Evolutionary conservation across 2,329 filamentous ascomycete genomes (phyloP).

Genomic region (Eurotiales sp.): DNA sequence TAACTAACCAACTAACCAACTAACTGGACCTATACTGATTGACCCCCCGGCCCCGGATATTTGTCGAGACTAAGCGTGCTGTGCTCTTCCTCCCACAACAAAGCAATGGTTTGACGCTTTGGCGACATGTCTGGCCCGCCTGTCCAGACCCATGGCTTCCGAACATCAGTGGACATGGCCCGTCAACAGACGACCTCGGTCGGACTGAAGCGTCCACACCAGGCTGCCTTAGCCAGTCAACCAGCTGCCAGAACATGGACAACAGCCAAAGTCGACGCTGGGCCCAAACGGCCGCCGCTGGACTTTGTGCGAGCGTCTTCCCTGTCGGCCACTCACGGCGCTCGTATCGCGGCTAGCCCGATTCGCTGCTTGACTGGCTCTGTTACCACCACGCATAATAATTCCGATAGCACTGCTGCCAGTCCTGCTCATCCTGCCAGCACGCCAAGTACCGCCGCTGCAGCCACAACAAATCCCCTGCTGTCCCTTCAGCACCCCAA

Average conservation of each 20-base stretch:
- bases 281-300: slow-evolving; percentile 16
- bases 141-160: slow-evolving; percentile 51
- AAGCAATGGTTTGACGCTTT: too few relatives aligned
- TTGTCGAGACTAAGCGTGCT: too few relatives aligned
- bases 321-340: slow-evolving; percentile 20
- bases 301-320: slow-evolving; percentile 29
- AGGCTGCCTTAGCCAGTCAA: background rate
- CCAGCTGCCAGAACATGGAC: background rate
- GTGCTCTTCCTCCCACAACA: background rate
- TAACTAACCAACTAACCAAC: too few relatives aligned
- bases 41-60: too few relatives aligned
- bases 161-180: slow-evolving; percentile 43
- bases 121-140: slow-evolving; percentile 11
- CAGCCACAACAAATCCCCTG: slow-evolving; percentile 39
- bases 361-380: slow-evolving; percentile 20
- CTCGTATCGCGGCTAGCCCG: slow-evolving; percentile 40
- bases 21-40: too few relatives aligned
- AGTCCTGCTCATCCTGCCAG: too few relatives aligned
- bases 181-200: slow-evolving; percentile 35
- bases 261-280: background rate
- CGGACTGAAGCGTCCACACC: slow-evolving; percentile 48
- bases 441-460: too few relatives aligned
- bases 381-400: too few relatives aligned
- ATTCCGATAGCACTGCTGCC: too few relatives aligned
- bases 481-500: slow-evolving; percentile 60